A percentile compares a stretch with the other conserved stretches of the same genome.
Conservation (phyloP, 169 alveolate genomes). For the Hepatocystis sp. region DNA sequence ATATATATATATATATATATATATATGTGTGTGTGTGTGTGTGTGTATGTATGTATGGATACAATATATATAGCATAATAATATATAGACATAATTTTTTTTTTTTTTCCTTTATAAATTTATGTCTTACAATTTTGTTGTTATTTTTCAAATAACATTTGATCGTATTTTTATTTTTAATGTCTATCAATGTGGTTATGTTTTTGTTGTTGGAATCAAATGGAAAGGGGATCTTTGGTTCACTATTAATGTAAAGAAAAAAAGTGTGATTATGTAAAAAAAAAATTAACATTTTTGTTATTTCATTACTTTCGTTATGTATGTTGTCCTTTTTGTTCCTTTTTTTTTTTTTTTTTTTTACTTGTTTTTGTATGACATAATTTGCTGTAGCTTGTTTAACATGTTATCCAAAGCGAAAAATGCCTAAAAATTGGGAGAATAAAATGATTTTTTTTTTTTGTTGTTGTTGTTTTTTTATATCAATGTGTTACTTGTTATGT, state of each 20-base stretch:
- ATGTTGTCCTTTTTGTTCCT: background rate
- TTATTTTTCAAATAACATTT: slow-evolving; percentile 71
- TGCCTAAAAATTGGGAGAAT: slow-evolving; percentile 12
- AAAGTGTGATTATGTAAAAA: background rate
- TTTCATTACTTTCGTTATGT: background rate
- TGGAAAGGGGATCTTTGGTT: slow-evolving; percentile 11
- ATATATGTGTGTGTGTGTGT: background rate
- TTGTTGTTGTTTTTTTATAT: no score
- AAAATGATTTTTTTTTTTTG: no score
- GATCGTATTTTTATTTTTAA: slow-evolving; percentile 65
- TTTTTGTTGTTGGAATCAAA: slow-evolving; percentile 22
- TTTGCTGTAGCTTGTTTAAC: slow-evolving; percentile 17
- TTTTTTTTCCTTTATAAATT: background rate
- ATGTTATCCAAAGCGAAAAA: slow-evolving; percentile 46
- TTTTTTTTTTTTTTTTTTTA: slow-evolving; percentile 14
- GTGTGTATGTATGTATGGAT: no score
- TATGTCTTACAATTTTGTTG: slow-evolving; percentile 47
- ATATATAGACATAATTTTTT: no score
- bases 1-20: background rate
- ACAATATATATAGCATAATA: no score
- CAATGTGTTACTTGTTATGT: no score
- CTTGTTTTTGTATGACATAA: slow-evolving; percentile 23
- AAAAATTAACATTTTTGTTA: background rate
- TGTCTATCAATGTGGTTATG: slow-evolving; percentile 52
- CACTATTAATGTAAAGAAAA: slow-evolving; percentile 10